Conservation (phyloP, 352 stramenopile species). For the Globisporangium sylvaticum region DNA sequence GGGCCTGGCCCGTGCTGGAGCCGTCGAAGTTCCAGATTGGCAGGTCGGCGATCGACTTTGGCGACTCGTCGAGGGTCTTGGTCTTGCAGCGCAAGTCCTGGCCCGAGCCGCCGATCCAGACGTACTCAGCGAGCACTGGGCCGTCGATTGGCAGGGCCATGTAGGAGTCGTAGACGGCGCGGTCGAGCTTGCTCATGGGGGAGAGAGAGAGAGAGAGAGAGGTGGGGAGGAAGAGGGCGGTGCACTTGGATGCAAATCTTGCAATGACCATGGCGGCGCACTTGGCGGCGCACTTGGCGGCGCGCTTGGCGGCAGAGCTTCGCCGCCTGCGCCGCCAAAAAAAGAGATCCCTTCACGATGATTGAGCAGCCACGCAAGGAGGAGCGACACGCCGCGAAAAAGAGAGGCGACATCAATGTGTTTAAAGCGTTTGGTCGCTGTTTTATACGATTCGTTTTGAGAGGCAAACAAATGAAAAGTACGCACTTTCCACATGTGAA, state of each 20-base stretch:
- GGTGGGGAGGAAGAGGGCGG: neutral
- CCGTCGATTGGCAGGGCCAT: constrained; percentile 57
- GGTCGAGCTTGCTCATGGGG: constrained; percentile 80
- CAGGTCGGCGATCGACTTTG: constrained; percentile 73
- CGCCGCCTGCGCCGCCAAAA: too few relatives aligned
- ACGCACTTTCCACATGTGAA: neutral
- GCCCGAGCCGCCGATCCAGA: constrained; percentile 93
- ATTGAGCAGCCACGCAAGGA: neutral
- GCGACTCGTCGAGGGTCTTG: constrained; percentile 81
- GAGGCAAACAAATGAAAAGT: neutral
- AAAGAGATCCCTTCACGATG: neutral
- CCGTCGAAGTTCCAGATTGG: constrained; percentile 98
- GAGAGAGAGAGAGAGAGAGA: neutral
- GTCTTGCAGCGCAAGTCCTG: constrained; percentile 93
- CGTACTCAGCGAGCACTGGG: constrained; percentile 89
- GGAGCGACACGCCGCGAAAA: neutral
- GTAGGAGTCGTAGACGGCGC: constrained; percentile 76
- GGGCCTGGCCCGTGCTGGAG: constrained; percentile 95
- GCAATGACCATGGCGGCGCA: neutral
- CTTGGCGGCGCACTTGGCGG: neutral
- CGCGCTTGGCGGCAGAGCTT: too few relatives aligned
- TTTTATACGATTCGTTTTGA: neutral
- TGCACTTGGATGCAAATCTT: constrained; percentile 8
- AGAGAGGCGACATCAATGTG: neutral
- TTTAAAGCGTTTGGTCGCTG: neutral